These are phyloP conservation scores for Colletotrichum incanum DNA, from an alignment of 2,329 filamentous ascomycete genomes.

Conservation along the genomic window DNA sequence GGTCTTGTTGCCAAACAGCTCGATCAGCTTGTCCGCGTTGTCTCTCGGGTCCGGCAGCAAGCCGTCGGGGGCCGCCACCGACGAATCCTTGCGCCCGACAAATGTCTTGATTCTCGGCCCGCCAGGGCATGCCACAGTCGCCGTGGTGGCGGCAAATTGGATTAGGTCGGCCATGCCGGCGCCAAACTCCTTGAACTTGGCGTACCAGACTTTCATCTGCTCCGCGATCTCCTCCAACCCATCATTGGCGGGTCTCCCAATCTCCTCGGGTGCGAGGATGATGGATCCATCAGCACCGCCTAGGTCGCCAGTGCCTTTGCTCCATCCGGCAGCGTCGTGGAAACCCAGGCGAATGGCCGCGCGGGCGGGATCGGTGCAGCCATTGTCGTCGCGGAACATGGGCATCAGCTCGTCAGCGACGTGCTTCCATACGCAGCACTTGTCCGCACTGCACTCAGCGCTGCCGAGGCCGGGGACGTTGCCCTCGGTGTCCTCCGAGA, in stretches of 20 bases:
- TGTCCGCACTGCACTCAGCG: constrained; percentile 52
- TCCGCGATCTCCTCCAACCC: constrained; percentile 62
- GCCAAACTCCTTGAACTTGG: constrained; percentile 56
- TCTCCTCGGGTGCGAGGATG: constrained; percentile 54
- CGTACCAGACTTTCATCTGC: constrained; percentile 57
- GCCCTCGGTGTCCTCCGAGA: constrained; percentile 38
- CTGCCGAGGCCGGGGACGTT: constrained; percentile 46
- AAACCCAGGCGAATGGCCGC: constrained; percentile 63
- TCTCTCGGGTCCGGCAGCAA: constrained; percentile 61
- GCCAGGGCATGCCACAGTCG: constrained; percentile 62
- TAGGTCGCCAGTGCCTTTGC: constrained; percentile 54
- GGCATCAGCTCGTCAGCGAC: constrained; percentile 57
- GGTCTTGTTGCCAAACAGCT: constrained; percentile 68
- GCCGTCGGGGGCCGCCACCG: constrained; percentile 55
- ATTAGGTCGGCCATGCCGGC: constrained; percentile 70
- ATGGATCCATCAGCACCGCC: constrained; percentile 63
- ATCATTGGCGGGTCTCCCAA: constrained; percentile 59
- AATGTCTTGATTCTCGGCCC: constrained; percentile 65
- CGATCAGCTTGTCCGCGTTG: constrained; percentile 61
- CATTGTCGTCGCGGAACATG: constrained; percentile 54
- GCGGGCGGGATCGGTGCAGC: constrained; percentile 61
- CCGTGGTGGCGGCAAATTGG: constrained; percentile 67
- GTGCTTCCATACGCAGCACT: constrained; percentile 63
- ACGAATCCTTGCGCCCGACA: constrained; percentile 65
- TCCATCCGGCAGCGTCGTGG: constrained; percentile 64